Percentiles rank a stretch among this genome's conserved stretches.
Conservation (phyloP, 148 eudicot species). For the Rhododendron ovatum region DNA sequence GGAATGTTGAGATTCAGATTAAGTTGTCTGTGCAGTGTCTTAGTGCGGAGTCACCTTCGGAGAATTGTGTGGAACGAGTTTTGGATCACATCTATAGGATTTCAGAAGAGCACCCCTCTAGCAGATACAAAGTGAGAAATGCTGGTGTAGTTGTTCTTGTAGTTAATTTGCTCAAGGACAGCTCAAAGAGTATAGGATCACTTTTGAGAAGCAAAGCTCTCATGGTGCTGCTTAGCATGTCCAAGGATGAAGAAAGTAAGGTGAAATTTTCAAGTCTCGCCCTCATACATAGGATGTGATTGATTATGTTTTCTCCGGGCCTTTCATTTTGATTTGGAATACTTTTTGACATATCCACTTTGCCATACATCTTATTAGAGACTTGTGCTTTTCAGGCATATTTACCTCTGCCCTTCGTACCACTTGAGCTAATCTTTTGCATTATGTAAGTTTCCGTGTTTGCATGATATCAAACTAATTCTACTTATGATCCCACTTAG, state of each 20-base stretch:
- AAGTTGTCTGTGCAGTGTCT: conserved; percentile 47
- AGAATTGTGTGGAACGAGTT: conserved; percentile 36
- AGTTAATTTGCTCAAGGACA: conserved; percentile 33
- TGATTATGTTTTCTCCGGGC: not conserved
- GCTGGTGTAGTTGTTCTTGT: conserved; percentile 43
- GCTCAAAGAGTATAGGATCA: conserved; percentile 39
- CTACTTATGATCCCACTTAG: conserved; percentile 2
- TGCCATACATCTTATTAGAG: not conserved
- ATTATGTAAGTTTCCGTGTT: not conserved
- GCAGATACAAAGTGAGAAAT: conserved; percentile 55
- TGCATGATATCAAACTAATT: not conserved
- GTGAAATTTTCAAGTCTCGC: conserved; percentile 24
- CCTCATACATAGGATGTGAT: not conserved
- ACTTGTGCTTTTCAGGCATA: not conserved
- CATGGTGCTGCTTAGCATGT: conserved; percentile 52
- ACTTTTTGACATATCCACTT: not conserved
- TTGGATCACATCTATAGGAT: conserved; percentile 44
- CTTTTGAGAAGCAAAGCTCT: conserved; percentile 54
- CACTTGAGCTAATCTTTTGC: not conserved
- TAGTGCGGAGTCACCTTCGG: conserved; percentile 30
- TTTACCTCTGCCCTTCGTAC: not conserved
- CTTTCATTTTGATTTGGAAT: not conserved
- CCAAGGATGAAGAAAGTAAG: conserved; percentile 68
- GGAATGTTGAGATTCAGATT: conserved; percentile 57
- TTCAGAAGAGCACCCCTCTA: conserved; percentile 50